Evolutionary conservation across 345 rosid genomes (phyloP).

Genomic region (Brassica juncea): DNA sequence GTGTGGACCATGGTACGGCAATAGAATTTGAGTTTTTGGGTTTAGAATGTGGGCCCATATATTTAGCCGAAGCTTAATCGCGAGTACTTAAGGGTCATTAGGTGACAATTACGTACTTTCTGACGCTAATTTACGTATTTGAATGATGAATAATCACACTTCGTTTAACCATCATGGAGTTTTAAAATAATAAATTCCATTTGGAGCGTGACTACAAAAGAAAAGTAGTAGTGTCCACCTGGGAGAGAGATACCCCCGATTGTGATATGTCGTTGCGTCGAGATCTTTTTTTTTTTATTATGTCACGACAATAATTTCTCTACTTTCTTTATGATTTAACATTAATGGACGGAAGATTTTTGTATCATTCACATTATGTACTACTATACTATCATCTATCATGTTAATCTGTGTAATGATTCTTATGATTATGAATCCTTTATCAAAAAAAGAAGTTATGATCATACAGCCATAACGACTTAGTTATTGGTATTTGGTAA

Average conservation of each 20-base stretch:
- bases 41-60: conserved; percentile 2
- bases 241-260: conserved; percentile 12
- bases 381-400: background rate
- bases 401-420: conserved; percentile 7
- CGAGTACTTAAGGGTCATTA: background rate
- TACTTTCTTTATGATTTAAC: background rate
- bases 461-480: background rate
- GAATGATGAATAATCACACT: background rate
- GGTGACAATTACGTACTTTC: conserved; percentile 22
- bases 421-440: conserved; percentile 11
- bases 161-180: conserved; percentile 1
- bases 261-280: conserved; percentile 5
- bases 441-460: background rate
- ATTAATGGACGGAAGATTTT: background rate
- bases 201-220: conserved; percentile 5
- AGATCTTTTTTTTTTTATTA: background rate
- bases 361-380: background rate
- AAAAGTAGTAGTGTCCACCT: conserved; percentile 19
- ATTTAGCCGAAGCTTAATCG: background rate
- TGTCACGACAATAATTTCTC: background rate
- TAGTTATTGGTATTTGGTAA: conserved; percentile 1
- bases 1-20: conserved; percentile 28
- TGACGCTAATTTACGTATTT: background rate
- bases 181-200: background rate
- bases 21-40: conserved; percentile 24